Evolutionary conservation across 2,329 filamentous ascomycete genomes (phyloP), one percentile per base, ranked within the genome.

Genomic region (Sphaerulina musiva): DNA sequence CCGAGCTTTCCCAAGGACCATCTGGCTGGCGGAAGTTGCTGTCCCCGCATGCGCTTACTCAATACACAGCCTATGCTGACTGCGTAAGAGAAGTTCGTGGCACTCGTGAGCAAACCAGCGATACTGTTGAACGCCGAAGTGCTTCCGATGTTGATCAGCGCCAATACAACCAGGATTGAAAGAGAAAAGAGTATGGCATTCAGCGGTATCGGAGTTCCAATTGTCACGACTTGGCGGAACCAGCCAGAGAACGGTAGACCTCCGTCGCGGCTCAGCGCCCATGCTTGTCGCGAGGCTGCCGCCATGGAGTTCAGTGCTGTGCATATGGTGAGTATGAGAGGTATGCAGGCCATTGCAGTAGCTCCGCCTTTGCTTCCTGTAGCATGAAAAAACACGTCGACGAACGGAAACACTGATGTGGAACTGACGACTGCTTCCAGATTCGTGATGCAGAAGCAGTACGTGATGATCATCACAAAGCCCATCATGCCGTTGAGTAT

Each of bases 401-500:
- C 65, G 54, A 64, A 70, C 36, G 48, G 72, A 63, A 52, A 72
- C 54, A 63, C 53, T 4, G 64, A 63, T 34, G 48, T 51, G 2
- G 56, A 54, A 12, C 45, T 54, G 9, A 61, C 31, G 4, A 59
- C 45, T 8, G 52, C 46, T 20, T 71, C 62, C 3, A 75, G 46
- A 44, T 73, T 65, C 3, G 67, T 70, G 47, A 73, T 69, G 51
- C 67, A 70, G 61, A 72, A 75, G 2, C 74, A 62, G 9, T 72
- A 63, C 3, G 71, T 70, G 44, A 75, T 63, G 4, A 72, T 55
- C 58, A 71, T 71, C 32, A 70, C 51, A 49, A 78, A 74, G 1
- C 74, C 76, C 11, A 76, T 60, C 4, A 62, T 58, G 2, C 73
- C 75, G 51, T 78, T 78, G 45, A 78, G 63, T 9, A 73, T 42